Evolutionary conservation across 1,139 yeast species (phyloP).

Genomic region (Pichia inconspicua): DNA sequence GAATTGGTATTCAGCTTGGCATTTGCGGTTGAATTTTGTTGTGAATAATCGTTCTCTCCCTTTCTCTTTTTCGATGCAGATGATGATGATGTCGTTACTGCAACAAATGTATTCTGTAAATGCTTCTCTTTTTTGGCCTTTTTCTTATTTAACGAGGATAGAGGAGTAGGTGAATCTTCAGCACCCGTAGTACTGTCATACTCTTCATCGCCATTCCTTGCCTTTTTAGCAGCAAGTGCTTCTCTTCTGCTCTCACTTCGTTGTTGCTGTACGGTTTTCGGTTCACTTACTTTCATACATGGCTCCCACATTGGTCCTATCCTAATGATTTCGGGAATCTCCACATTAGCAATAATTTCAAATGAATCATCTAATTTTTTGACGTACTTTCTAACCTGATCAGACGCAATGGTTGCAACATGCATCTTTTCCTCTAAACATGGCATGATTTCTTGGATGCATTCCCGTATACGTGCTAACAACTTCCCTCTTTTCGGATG

Average conservation of each 20-base stretch:
- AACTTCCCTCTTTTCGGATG: slow-evolving; percentile 30
- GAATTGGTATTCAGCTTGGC: neutral
- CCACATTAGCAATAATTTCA: slow-evolving; percentile 62
- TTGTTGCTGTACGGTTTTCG: slow-evolving; percentile 59
- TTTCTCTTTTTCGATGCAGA: neutral
- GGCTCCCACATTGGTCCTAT: slow-evolving; percentile 82
- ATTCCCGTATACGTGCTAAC: slow-evolving; percentile 31
- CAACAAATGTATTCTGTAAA: neutral
- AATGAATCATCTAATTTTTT: slow-evolving; percentile 74
- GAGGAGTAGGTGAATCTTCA: slow-evolving; percentile 18
- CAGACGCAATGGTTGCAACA: slow-evolving; percentile 87
- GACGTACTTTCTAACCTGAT: slow-evolving; percentile 61
- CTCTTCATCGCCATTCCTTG: slow-evolving; percentile 30
- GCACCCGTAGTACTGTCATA: slow-evolving; percentile 26
- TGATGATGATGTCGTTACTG: neutral
- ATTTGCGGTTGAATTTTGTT: neutral
- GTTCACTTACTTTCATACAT: slow-evolving; percentile 57
- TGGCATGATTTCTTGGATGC: slow-evolving; percentile 71
- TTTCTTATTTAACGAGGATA: neutral
- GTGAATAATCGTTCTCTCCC: neutral
- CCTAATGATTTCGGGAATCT: slow-evolving; percentile 60
- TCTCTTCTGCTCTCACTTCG: slow-evolving; percentile 82
- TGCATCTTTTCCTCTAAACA: slow-evolving; percentile 96
- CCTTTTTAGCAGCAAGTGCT: slow-evolving; percentile 82
- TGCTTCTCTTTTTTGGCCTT: slow-evolving; percentile 1